Evolutionary conservation across 2,329 filamentous ascomycete species (phyloP).

Genomic region (Diplocarpon rosae): DNA sequence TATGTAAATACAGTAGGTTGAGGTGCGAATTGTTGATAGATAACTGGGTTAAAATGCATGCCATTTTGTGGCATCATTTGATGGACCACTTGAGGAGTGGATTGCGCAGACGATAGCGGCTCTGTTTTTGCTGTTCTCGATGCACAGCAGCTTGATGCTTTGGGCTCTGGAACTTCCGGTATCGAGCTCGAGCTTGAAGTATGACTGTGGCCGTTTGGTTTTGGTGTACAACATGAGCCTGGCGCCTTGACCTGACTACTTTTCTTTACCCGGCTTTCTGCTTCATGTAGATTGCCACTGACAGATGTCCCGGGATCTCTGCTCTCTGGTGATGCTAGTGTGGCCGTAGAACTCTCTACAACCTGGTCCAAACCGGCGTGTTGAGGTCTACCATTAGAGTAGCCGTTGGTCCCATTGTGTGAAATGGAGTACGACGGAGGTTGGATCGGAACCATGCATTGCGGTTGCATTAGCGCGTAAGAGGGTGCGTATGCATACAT

Average conservation of each 20-base stretch:
- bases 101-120: slow-evolving; percentile 3
- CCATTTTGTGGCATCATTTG: slow-evolving; percentile 17
- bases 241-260: background rate
- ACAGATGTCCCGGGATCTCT: slow-evolving; percentile 8
- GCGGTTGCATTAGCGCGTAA: slow-evolving; percentile 18
- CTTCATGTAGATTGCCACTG: slow-evolving; percentile 9
- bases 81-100: slow-evolving; percentile 20
- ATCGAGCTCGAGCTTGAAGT: slow-evolving; percentile 19
- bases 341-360: slow-evolving; percentile 18
- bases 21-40: slow-evolving; percentile 21
- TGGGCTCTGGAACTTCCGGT: slow-evolving; percentile 12
- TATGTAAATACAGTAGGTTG: slow-evolving; percentile 41
- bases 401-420: slow-evolving; percentile 13
- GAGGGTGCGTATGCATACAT: slow-evolving; percentile 18
- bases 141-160: slow-evolving; percentile 30
- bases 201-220: slow-evolving; percentile 17
- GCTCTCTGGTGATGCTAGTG: slow-evolving; percentile 11
- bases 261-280: background rate
- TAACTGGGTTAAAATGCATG: slow-evolving; percentile 13
- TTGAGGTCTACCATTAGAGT: slow-evolving; percentile 9
- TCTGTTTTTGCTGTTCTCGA: slow-evolving; percentile 23
- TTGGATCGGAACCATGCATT: slow-evolving; percentile 17
- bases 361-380: slow-evolving; percentile 16
- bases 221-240: slow-evolving; percentile 17
- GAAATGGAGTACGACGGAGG: slow-evolving; percentile 10